Conservation (phyloP, 2,329 filamentous ascomycete species). For the Didymella sp. region DNA sequence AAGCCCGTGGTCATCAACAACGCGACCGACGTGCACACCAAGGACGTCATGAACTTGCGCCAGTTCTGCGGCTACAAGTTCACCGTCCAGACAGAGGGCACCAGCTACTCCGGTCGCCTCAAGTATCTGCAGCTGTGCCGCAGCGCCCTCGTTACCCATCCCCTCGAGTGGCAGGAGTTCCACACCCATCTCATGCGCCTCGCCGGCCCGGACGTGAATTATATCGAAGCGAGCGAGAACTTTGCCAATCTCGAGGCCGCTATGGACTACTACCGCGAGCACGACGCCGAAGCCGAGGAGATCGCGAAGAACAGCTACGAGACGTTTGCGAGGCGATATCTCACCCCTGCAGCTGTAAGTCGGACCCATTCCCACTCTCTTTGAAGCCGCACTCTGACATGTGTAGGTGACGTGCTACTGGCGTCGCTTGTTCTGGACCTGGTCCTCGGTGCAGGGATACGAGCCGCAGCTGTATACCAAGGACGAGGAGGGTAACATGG, state of each 20-base stretch:
- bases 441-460: conserved; percentile 42
- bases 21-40: conserved; percentile 37
- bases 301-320: conserved; percentile 44
- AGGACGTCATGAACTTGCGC: conserved; percentile 44
- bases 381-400: neutral
- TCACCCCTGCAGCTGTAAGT: conserved; percentile 44
- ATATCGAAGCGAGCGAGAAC: conserved; percentile 43
- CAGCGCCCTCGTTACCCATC: conserved; percentile 43
- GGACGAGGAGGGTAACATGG: conserved; percentile 34
- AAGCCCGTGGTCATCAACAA: conserved; percentile 47
- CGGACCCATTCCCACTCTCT: neutral
- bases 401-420: conserved; percentile 43
- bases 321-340: conserved; percentile 40
- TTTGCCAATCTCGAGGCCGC: conserved; percentile 41
- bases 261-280: conserved; percentile 42
- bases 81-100: conserved; percentile 61
- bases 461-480: conserved; percentile 37
- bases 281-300: conserved; percentile 38
- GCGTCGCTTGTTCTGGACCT: conserved; percentile 41
- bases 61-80: conserved; percentile 57
- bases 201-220: conserved; percentile 42
- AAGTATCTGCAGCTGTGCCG: conserved; percentile 62
- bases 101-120: conserved; percentile 61
- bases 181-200: conserved; percentile 44
- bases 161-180: conserved; percentile 46